Base-by-base conservation (phyloP, 1,139 yeast genomes). In the Debaryomyces sp. region DNA sequence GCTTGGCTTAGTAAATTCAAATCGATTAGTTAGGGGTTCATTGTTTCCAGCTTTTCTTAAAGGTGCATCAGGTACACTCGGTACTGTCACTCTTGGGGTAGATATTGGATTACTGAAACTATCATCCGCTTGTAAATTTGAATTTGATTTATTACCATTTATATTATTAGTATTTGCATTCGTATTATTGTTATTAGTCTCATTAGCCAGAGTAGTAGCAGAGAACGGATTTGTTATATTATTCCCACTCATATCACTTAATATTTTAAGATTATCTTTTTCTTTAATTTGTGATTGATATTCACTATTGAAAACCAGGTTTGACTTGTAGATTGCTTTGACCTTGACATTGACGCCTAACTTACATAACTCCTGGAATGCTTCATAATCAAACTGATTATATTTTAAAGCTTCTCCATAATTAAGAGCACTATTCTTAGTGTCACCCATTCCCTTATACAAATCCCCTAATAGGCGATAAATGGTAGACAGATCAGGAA, bases 361-460 rank as follows among this genome's bases (percentile, higher is more conserved):
- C 50, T 79, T 78, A 60, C 94, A 85, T 43, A 94, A 71, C 39
- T 85, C 85, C 57, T 87, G 90, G 53, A 89, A 83, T 0, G 97
- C 92, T 61, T 90, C 97, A 80, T 95, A 91, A 45, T 90, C 77
- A 62, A 77, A 89, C 23, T 96, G 96, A 62, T 94, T 89, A 50
- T 77, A 67, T 51, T 82, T 81, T 49, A 90, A 72, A 0, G 95
- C 89, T 54, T 79, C 81, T 0, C 89, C 79, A 64, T 85, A 89
- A 58, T 83, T 80, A 45, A 85, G 70, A 0, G 87, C 80, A 48
- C 96, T 85, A 51, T 84, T 82, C 53, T 84, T 81, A 7, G 73
- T 63, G 60, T 87, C 90, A 13, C 86, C 87, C 9, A 76, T 64
- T 8, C 78, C 77, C 18, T 68, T 68, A 61, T 87, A 85, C 46